Conservation (phyloP, 2,329 filamentous ascomycete genomes). For the Stachybotrys chlorohalonatus region DNA sequence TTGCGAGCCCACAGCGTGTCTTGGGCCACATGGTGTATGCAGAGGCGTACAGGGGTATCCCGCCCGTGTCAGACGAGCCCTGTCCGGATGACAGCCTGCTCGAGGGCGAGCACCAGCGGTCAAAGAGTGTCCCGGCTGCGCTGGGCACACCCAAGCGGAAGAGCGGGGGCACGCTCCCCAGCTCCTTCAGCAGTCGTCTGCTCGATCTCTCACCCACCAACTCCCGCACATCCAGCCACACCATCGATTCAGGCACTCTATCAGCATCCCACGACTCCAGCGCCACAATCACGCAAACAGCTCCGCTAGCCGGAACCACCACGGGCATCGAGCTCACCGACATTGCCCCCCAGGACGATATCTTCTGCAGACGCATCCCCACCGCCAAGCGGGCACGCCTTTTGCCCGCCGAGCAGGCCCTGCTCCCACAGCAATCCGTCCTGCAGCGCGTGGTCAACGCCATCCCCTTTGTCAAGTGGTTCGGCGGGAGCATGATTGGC, state of each 20-base stretch:
- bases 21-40: slow-evolving; percentile 63
- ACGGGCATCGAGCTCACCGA: slow-evolving; percentile 18
- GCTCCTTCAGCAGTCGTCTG: slow-evolving; percentile 26
- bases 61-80: slow-evolving; percentile 55
- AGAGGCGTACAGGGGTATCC: slow-evolving; percentile 57
- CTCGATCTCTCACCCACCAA: slow-evolving; percentile 31
- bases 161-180: slow-evolving; percentile 20
- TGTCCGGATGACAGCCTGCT: slow-evolving; percentile 43
- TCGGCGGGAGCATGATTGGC: slow-evolving; percentile 65
- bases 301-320: slow-evolving; percentile 7
- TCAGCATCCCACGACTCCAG: slow-evolving; percentile 36
- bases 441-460: slow-evolving; percentile 54
- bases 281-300: slow-evolving; percentile 32
- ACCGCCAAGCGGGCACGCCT: slow-evolving; percentile 56
- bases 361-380: slow-evolving; percentile 55
- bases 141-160: slow-evolving; percentile 16
- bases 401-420: slow-evolving; percentile 59
- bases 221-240: slow-evolving; percentile 44
- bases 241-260: slow-evolving; percentile 45
- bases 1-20: slow-evolving; percentile 62
- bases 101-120: slow-evolving; percentile 19
- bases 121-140: slow-evolving; percentile 25
- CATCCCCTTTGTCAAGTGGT: slow-evolving; percentile 64
- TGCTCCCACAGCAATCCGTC: slow-evolving; percentile 59
- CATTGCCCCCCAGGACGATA: slow-evolving; percentile 23